Conservation (phyloP, 2,329 filamentous ascomycete genomes). For the Calonectria pteridis region DNA sequence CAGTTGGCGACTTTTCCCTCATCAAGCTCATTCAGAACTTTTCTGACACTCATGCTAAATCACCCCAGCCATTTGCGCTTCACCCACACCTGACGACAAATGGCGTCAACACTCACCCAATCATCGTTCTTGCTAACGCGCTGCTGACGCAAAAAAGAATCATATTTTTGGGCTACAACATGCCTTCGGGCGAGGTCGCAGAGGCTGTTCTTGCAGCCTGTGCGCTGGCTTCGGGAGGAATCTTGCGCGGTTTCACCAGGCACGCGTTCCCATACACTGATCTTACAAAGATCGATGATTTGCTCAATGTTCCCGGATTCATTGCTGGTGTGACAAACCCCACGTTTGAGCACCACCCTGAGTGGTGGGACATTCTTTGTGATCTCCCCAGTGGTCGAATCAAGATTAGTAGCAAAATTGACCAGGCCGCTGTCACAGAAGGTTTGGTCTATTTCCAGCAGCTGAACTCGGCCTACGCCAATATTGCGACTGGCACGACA, state of each 20-base stretch:
- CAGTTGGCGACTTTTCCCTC: slow-evolving; percentile 96
- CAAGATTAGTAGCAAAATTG: slow-evolving; percentile 92
- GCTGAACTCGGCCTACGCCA: slow-evolving; percentile 72
- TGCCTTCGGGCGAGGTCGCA: slow-evolving; percentile 94
- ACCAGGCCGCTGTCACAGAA: slow-evolving; percentile 84
- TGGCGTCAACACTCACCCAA: slow-evolving; percentile 89
- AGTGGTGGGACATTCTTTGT: slow-evolving; percentile 98
- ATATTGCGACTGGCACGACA: slow-evolving; percentile 57
- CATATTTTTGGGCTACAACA: slow-evolving; percentile 95
- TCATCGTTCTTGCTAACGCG: slow-evolving; percentile 94
- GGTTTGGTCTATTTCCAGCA: slow-evolving; percentile 90
- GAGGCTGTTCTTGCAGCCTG: slow-evolving; percentile 99
- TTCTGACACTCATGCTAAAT: slow-evolving; percentile 83
- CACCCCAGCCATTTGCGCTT: slow-evolving; percentile 84
- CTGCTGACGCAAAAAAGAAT: slow-evolving; percentile 96
- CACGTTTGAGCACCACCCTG: slow-evolving; percentile 91
- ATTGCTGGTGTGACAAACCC: slow-evolving; percentile 98
- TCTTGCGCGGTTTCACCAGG: slow-evolving; percentile 93
- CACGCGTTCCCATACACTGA: slow-evolving; percentile 99
- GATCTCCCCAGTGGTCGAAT: slow-evolving; percentile 92
- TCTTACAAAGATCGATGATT: slow-evolving; percentile 95
- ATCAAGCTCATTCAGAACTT: slow-evolving; percentile 98
- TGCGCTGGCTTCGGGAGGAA: slow-evolving; percentile 89
- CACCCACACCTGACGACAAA: slow-evolving; percentile 96
- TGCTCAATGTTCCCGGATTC: slow-evolving; percentile 95